Evolutionary conservation across 768 basidiomycete species (phyloP), one percentile per base, ranked within the genome.

Genomic region (Amylocystis lapponica): DNA sequence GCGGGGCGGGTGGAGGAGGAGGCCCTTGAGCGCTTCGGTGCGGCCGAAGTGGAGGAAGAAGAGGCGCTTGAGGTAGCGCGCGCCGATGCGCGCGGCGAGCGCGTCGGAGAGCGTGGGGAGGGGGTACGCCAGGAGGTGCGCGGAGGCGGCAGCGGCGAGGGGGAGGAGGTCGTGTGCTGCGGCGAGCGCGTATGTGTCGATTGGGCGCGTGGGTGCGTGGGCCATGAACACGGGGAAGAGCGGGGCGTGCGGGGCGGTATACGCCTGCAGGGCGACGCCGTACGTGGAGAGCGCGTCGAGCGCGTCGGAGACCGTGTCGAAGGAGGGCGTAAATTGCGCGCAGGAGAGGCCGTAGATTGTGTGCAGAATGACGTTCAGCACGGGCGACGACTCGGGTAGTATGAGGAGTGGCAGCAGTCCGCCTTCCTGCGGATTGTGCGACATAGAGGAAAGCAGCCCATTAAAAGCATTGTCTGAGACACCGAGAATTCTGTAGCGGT

Each of bases 101-200:
- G 58, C 60, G 47, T 74, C 70, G 1, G 68, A 63, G 26, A 75
- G 55, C 8, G 46, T 49, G 0, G 55, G 42, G 5, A 71, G 57
- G 4, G 65, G 50, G 36, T 57, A 58, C 2, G 66, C 59, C 38
- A 72, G 58, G 7, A 71, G 62, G 48, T 67, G 63, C 11, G 65
- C 57, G 9, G 70, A 72, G 3, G 65, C 49, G 16, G 55, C 51
- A 13, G 64, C 59, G 1, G 73, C 72, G 20, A 77, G 60, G 2
- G 60, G 53, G 30, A 67, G 50, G 12, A 75, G 57, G 27, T 58
- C 42, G 50, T 63, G 45, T n/a, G 47, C 39, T 12, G 59, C 68
- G 1, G 70, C 74, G 13, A 74, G 58, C 0, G 69, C 55, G 52
- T 71, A 77, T 2, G 71, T 49, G 2, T 69, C 63, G 17, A 74